These are phyloP conservation scores for Biscogniauxia marginata DNA, from an alignment of 2,329 filamentous ascomycete species.

Conservation along the genomic window DNA sequence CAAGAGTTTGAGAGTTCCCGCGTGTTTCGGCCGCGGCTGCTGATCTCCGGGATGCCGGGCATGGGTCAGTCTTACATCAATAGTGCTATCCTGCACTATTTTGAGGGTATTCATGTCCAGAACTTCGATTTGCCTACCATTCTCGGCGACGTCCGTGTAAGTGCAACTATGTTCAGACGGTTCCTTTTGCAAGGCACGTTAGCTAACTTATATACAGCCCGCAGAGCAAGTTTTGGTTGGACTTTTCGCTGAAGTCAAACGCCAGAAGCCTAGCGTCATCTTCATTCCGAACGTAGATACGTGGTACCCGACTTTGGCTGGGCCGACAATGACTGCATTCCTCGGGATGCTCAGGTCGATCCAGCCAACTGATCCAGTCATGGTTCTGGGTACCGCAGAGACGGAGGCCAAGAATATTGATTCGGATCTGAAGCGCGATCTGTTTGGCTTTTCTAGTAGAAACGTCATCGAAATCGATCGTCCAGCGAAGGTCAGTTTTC, in stretches of 20 bases:
- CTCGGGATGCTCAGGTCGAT: slow-evolving; percentile 77
- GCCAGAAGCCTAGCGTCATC: slow-evolving; percentile 93
- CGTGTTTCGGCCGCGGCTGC: slow-evolving; percentile 82
- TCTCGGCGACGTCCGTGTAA: slow-evolving; percentile 75
- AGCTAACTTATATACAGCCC: slow-evolving; percentile 45
- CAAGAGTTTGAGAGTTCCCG: slow-evolving; percentile 84
- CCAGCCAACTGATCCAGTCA: slow-evolving; percentile 84
- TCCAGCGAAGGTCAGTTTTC: slow-evolving; percentile 59
- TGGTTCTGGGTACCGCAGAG: slow-evolving; percentile 85
- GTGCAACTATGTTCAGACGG: slow-evolving; percentile 26
- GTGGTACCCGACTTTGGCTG: slow-evolving; percentile 69
- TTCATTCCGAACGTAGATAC: slow-evolving; percentile 88
- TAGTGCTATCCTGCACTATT: slow-evolving; percentile 80
- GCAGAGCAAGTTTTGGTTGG: slow-evolving; percentile 87
- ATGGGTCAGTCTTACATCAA: slow-evolving; percentile 95
- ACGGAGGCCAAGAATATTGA: slow-evolving; percentile 61
- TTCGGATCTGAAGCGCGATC: slow-evolving; percentile 63
- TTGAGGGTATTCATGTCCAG: slow-evolving; percentile 92
- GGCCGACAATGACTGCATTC: slow-evolving; percentile 76
- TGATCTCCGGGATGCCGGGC: slow-evolving; percentile 77
- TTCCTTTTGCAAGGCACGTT: slow-evolving; percentile 4
- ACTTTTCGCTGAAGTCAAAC: slow-evolving; percentile 86
- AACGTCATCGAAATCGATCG: slow-evolving; percentile 70
- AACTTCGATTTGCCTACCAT: slow-evolving; percentile 89
- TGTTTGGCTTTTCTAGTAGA: slow-evolving; percentile 83